Evolutionary conservation across 805 yeast genomes (phyloP).

Genomic region (Pichia thaimueangensis): DNA sequence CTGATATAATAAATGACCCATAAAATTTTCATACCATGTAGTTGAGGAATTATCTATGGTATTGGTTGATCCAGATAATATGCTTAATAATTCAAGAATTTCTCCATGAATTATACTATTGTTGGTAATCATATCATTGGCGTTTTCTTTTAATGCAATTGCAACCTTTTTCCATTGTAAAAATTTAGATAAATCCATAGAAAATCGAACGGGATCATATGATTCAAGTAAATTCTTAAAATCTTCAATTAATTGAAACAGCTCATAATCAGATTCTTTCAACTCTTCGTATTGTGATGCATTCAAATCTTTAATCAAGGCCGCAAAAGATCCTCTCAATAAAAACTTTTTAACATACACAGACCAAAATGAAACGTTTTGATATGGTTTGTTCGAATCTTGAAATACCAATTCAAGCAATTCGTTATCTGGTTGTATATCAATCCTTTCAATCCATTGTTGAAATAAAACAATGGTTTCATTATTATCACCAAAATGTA

Average conservation of each 20-base stretch:
- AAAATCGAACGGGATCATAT: slow-evolving; percentile 31
- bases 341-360: slow-evolving; percentile 48
- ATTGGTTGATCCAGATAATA: slow-evolving; percentile 41
- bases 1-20: slow-evolving; percentile 40
- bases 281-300: slow-evolving; percentile 39
- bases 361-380: slow-evolving; percentile 57
- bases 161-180: slow-evolving; percentile 44
- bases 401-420: slow-evolving; percentile 40
- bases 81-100: slow-evolving; percentile 36
- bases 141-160: slow-evolving; percentile 43
- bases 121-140: slow-evolving; percentile 22
- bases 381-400: slow-evolving; percentile 37
- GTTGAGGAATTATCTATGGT: slow-evolving; percentile 46
- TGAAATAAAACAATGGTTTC: slow-evolving; percentile 39
- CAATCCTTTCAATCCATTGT: slow-evolving; percentile 65
- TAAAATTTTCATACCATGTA: slow-evolving; percentile 63
- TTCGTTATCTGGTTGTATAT: slow-evolving; percentile 55
- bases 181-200: slow-evolving; percentile 37
- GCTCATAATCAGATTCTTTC: slow-evolving; percentile 22
- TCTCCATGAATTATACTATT: slow-evolving; percentile 29
- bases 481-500: slow-evolving; percentile 39
- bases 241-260: slow-evolving; percentile 36
- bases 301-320: slow-evolving; percentile 44
- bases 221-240: slow-evolving; percentile 33
- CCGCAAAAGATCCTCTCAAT: slow-evolving; percentile 54